Percentiles rank a stretch among this genome's conserved stretches.
These are phyloP conservation scores for Talaromyces sp. DNA, from an alignment of 2,329 filamentous ascomycete genomes.

Conservation along the genomic window DNA sequence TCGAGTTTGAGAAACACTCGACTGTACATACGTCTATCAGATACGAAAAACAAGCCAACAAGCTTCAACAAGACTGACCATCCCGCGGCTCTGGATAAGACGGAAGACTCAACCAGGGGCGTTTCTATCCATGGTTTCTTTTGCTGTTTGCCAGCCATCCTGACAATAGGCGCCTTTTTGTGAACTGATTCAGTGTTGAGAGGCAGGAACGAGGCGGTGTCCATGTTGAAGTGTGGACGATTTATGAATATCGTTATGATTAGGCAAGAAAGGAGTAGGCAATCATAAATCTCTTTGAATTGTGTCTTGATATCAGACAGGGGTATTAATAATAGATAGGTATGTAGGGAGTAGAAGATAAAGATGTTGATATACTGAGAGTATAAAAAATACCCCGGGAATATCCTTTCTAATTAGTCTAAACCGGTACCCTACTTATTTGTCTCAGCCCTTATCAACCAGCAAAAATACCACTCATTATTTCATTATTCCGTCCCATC, in stretches of 20 bases:
- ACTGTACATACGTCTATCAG: constrained; percentile 28
- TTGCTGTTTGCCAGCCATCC: constrained; percentile 23
- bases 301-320: neutral
- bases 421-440: neutral
- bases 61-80: constrained; percentile 51
- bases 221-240: neutral
- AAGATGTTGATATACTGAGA: too few species aligned
- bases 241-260: neutral
- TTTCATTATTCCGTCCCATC: too few species aligned
- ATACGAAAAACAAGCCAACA: neutral
- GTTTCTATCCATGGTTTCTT: constrained; percentile 64
- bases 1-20: constrained; percentile 83
- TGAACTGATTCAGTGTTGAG: neutral
- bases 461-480: neutral
- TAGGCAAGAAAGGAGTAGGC: neutral
- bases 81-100: constrained; percentile 65
- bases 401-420: neutral
- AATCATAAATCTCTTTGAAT: neutral
- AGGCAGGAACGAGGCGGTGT: neutral
- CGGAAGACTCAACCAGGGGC: constrained; percentile 62
- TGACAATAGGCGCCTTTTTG: neutral
- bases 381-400: too few species aligned
- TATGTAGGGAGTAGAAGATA: neutral
- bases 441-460: neutral
- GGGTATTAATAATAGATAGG: neutral